phyloP scores from a whole-genome alignment of 305 asterid genomes.

The Fraxinus paxiana region DNA sequence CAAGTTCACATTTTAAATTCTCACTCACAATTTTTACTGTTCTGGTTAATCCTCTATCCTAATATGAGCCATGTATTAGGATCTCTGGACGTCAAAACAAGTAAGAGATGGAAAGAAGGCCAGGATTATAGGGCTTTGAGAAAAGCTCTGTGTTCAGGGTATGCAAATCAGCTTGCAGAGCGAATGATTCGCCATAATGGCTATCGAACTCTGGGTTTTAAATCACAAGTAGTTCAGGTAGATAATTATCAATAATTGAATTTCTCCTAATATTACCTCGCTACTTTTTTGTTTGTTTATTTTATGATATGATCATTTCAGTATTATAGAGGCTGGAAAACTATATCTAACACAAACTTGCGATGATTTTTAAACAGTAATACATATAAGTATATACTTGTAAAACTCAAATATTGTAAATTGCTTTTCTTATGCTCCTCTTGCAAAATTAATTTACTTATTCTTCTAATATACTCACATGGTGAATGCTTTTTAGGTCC shows the following conservation, averaged over 20 bases:
- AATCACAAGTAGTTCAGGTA: slow-evolving; percentile 92
- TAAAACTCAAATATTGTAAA: not conserved
- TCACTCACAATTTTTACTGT: not conserved
- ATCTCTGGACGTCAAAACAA: slow-evolving; percentile 57
- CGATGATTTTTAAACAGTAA: not conserved
- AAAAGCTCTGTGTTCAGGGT: slow-evolving; percentile 81
- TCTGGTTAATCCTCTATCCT: not conserved
- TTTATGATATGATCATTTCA: not conserved
- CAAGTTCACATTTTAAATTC: not conserved
- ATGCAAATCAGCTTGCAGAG: slow-evolving; percentile 89
- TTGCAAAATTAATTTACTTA: not conserved
- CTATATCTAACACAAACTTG: not conserved
- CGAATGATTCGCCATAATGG: slow-evolving; percentile 94
- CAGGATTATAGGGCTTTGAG: slow-evolving; percentile 68
- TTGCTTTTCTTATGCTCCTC: not conserved
- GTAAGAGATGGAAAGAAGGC: slow-evolving; percentile 50
- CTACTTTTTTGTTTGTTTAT: slow-evolving; percentile 3
- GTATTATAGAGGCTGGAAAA: not conserved
- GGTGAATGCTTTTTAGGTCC: slow-evolving; percentile 52
- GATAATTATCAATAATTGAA: slow-evolving; percentile 11
- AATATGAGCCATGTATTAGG: slow-evolving; percentile 32
- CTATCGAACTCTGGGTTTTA: slow-evolving; percentile 77
- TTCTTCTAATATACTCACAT: not conserved
- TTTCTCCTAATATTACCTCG: not conserved
- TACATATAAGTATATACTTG: not conserved